Base-by-base conservation (phyloP, 192 early-diverging fungal genomes). In the Backusella tuberculispora region DNA sequence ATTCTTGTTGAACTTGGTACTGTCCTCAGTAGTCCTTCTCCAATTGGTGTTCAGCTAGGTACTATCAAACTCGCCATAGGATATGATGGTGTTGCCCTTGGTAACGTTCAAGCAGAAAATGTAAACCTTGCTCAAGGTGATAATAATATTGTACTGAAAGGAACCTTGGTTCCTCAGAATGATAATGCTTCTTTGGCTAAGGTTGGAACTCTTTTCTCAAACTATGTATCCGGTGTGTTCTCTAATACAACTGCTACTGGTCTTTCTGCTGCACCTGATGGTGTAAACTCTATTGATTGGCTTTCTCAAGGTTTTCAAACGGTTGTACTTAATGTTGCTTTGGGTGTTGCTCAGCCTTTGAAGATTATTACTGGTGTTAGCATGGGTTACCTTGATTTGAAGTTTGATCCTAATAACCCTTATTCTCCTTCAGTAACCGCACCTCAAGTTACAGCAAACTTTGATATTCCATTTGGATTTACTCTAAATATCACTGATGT, bases 381-480 rank as follows among this genome's bases (percentile, higher is more conserved):
- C 42, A 72, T 88, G 42, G 86, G 84, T 38, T 75, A 81, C 34
- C 78, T 90, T 73, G 84, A 84, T 60, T 78, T 90, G 72, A 83
- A 76, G 24, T 90, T 88, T 76, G 82, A 69, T 64, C 24, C 74
- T 10, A 63, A 81, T 2, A 78, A 80, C 73, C 76, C 83, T 47
- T 90, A 90, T 63, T 71, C 76, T 41, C 88, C 88, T 47, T 14
- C 80, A 24, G 79, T 84, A 19, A 77, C 74, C 64, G 80, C 86
- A 29, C 71, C 78, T 17, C 69, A 73, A 8, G 83, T 90, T 15
- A 72, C 74, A 37, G 87, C 86, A 17, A 69, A 70, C 9, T 85
- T 87, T 60, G 50, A 80, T 37, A 85, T 90, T 76, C 89, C 89
- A 42, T 90, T 90, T 72, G 85, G 85, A 37, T 90, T 90, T 74